Evolutionary conservation across 148 eudicot genomes (phyloP), one percentile per base, ranked within the genome.

Genomic region (Rhododendron kiyosumense): DNA sequence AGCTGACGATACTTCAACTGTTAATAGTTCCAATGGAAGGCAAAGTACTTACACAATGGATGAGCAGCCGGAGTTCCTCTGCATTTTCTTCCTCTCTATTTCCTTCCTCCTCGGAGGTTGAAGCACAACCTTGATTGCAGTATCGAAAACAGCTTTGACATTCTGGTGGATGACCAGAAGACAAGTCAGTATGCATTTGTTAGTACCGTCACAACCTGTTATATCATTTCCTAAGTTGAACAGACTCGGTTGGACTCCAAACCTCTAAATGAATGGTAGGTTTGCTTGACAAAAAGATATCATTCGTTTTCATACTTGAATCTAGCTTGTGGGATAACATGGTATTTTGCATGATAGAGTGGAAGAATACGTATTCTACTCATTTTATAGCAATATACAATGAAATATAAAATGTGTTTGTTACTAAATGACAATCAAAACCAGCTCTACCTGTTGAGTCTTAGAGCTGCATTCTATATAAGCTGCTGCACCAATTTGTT

Each of bases 401-500:
- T 15, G 61, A 54, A 54, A 54, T 11, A 26, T 26, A 28, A 2
- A 46, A 41, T 65, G 30, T 67, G 3, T 26, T 26, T 26, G 15
- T 67, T 0, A 65, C 9, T 51, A 49, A 80, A 52, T 80, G 63
- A 54, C 8, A 36, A 80, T 28, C 26, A 32, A 32, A 3, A 4
- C 32, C 30, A 36, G 4, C 52, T 86, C 69, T 87, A 95, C 99
- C 98, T 97, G 99, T 87, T 97, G 99, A 82, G 99, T 95, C 90
- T 93, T 95, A 8, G 99, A 97, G 90, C 99, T 97, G 93, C 99
- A 97, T 84, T 97, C 99, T 84, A 97, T 91, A 65, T 97, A 97
- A 85, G 98, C 95, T 32, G 98, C 96, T 77, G 98, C 99, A 59
- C 99, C 99, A 84, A 97, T 95, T 90, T 95, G 99, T 89, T 94